Evolutionary conservation across 2,329 filamentous ascomycete species (phyloP).

Genomic region (Pseudogymnoascus sp.): DNA sequence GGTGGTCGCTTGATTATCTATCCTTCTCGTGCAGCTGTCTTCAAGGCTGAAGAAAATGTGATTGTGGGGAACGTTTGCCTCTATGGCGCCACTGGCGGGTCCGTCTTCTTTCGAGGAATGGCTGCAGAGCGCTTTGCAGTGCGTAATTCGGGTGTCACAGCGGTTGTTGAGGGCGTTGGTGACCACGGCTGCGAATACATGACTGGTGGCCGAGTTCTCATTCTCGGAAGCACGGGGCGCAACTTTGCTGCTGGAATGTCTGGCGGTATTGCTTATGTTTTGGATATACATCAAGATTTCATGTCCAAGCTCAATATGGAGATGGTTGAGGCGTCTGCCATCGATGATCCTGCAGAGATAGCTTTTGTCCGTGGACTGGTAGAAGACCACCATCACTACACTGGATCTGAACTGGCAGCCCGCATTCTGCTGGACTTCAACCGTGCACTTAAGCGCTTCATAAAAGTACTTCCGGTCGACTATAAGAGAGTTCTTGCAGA

Average conservation of each 20-base stretch:
- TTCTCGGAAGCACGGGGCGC: slow-evolving; percentile 82
- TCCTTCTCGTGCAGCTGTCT: slow-evolving; percentile 80
- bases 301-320: slow-evolving; percentile 90
- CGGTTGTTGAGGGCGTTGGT: slow-evolving; percentile 93
- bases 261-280: slow-evolving; percentile 89
- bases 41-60: slow-evolving; percentile 94
- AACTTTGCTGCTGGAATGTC: slow-evolving; percentile 99
- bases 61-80: slow-evolving; percentile 90
- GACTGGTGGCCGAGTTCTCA: slow-evolving; percentile 86
- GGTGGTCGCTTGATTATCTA: slow-evolving; percentile 91
- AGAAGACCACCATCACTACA: slow-evolving; percentile 97
- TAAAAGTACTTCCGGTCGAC: slow-evolving; percentile 89
- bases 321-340: slow-evolving; percentile 84
- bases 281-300: slow-evolving; percentile 87
- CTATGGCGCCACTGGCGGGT: slow-evolving; percentile 86
- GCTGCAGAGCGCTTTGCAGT: slow-evolving; percentile 95
- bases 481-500: slow-evolving; percentile 90
- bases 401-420: slow-evolving; percentile 87
- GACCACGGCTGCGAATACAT: slow-evolving; percentile 98
- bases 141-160: slow-evolving; percentile 89
- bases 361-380: slow-evolving; percentile 85
- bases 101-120: slow-evolving; percentile 93
- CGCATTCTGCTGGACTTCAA: slow-evolving; percentile 94
- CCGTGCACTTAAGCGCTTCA: slow-evolving; percentile 78
- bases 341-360: slow-evolving; percentile 83